Percentiles rank a stretch among this genome's conserved stretches.
Conservation (phyloP, 2,329 filamentous ascomycete species). For the Whalleya microplaca region DNA sequence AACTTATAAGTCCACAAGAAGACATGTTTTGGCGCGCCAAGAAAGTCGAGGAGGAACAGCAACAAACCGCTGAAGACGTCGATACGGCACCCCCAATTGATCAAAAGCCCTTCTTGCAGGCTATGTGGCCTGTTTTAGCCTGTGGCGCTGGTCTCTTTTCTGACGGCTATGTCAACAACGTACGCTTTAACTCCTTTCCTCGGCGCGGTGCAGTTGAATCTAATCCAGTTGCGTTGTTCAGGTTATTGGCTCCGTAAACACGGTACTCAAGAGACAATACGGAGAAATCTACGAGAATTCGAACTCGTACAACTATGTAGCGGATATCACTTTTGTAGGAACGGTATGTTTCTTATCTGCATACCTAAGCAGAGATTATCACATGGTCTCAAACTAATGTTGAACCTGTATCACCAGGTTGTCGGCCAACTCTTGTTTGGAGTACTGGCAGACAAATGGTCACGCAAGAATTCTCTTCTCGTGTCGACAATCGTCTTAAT, state of each 20-base stretch:
- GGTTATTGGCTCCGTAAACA: slow-evolving; percentile 89
- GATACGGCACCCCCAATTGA: slow-evolving; percentile 27
- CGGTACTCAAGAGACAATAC: slow-evolving; percentile 73
- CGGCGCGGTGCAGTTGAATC: background rate
- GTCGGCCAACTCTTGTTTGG: slow-evolving; percentile 82
- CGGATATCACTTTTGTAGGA: slow-evolving; percentile 83
- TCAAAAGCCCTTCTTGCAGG: slow-evolving; percentile 36
- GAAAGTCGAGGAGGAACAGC: slow-evolving; percentile 21
- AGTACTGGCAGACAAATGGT: slow-evolving; percentile 81
- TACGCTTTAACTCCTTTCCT: slow-evolving; percentile 41
- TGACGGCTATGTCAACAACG: slow-evolving; percentile 90
- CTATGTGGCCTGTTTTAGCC: slow-evolving; percentile 72
- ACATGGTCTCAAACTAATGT: background rate
- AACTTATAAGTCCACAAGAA: background rate
- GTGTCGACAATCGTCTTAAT: slow-evolving; percentile 83
- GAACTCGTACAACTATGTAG: slow-evolving; percentile 72
- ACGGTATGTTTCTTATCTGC: slow-evolving; percentile 47
- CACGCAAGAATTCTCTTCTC: slow-evolving; percentile 79
- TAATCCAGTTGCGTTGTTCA: slow-evolving; percentile 36
- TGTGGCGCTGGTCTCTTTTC: slow-evolving; percentile 90
- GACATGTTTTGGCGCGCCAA: slow-evolving; percentile 32
- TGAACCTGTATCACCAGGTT: slow-evolving; percentile 46
- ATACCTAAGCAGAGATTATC: background rate
- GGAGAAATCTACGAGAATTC: slow-evolving; percentile 69
- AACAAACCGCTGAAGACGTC: slow-evolving; percentile 15